Evolutionary conservation across 2,329 filamentous ascomycete genomes (phyloP), one percentile per base, ranked within the genome.

Genomic region (Diatrype stigma): DNA sequence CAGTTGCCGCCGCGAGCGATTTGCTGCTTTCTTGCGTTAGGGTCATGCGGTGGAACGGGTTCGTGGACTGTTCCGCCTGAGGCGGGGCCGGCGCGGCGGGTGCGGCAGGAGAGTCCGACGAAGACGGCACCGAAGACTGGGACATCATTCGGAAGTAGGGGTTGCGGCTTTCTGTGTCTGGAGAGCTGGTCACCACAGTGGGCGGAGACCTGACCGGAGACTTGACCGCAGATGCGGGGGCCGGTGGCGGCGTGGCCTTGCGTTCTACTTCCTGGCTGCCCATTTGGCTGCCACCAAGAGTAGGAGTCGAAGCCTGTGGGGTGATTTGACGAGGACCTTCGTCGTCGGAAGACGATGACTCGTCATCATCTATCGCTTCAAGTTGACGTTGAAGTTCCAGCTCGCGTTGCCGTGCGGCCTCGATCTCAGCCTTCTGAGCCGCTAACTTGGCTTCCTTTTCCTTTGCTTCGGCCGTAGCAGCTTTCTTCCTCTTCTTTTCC

Each of bases 81-180:
- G 60, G 64, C 45, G 67, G 65, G 26, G 67, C 67, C 22, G 69
- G 68, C 17, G 70, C 66, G 16, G 66, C 16, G 12, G 72, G 61
- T 37, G 73, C 67, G 48, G 76, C 69, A 11, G 82, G 72, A 17
- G 77, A 72, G 50, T 82, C 85, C 6, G 75, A 7, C 12, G 38
- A 42, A 19, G 38, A 23, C 14, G 17, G 38, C 5, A 14, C 16
- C 10, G 40, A 74, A 10, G 83, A 75, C 67, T 92, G 87, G 46
- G 84, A 85, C 77, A 95, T 85, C 74, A 92, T 94, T 70, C 87
- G 90, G 75, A 93, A 90, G 75, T 96, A 99, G 2, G 94, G 94
- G 66, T 97, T 97, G 69, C 89, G 93, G 62, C 90, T 96, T 70
- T 96, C 89, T 2, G 81, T 78, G 17, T 17, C 73, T 3, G 79